Conservation (phyloP, 495 filamentous ascomycete genomes). For the Penicillium cosmopolitanum region DNA sequence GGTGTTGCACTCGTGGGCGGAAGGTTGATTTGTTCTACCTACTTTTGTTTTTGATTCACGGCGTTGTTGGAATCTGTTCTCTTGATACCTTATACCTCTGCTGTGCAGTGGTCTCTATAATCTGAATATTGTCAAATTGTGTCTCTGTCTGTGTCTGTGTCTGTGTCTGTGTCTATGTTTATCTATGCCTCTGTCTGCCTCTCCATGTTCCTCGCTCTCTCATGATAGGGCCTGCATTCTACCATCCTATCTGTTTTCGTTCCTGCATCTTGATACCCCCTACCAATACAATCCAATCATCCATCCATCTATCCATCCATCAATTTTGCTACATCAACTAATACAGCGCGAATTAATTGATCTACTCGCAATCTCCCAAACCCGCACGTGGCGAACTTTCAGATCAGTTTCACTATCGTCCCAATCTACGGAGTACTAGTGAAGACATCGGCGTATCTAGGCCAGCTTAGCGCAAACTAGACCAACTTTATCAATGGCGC, state of each 20-base stretch:
- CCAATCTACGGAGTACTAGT: background rate
- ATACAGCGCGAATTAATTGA: background rate
- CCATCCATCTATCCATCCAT: background rate
- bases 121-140: slow-evolving; percentile 1
- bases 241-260: no score
- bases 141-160: background rate
- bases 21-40: slow-evolving; percentile 2
- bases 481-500: background rate
- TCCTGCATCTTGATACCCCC: no score
- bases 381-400: slow-evolving; percentile 1
- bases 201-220: no score
- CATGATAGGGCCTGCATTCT: no score
- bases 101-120: slow-evolving; percentile 1
- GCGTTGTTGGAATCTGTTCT: slow-evolving; percentile 4
- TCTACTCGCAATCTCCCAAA: background rate
- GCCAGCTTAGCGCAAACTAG: background rate
- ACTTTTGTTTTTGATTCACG: slow-evolving; percentile 4
- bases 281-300: no score
- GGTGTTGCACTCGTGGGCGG: slow-evolving; percentile 19
- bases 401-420: background rate
- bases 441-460: no score
- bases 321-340: background rate
- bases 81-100: slow-evolving; percentile 11
- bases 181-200: no score
- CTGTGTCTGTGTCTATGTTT: no score